A percentile compares a stretch with the other conserved stretches of the same genome.
These are phyloP conservation scores for Colletotrichum costaricense DNA, from an alignment of 2,329 filamentous ascomycete genomes.

Conservation along the genomic window DNA sequence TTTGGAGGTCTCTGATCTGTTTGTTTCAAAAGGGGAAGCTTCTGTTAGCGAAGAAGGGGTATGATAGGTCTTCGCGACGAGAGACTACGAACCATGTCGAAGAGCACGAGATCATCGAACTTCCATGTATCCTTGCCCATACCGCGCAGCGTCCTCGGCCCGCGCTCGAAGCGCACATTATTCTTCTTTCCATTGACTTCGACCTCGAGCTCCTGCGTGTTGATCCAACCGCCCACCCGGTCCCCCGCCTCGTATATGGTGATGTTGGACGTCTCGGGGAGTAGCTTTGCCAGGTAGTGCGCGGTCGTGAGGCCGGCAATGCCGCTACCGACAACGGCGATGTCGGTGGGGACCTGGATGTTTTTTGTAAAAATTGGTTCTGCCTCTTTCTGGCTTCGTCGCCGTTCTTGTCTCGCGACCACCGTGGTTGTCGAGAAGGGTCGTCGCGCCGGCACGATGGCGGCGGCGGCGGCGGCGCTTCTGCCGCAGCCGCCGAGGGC, in stretches of 20 bases:
- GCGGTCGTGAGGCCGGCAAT: conserved; percentile 85
- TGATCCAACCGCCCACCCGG: conserved; percentile 85
- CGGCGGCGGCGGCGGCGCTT: background rate
- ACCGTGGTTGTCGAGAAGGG: conserved; percentile 15
- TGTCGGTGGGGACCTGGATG: conserved; percentile 42
- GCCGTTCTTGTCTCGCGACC: background rate
- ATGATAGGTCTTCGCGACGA: conserved; percentile 37
- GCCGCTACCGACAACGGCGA: conserved; percentile 83
- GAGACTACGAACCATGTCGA: conserved; percentile 71
- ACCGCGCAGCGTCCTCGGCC: conserved; percentile 80
- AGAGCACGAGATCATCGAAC: conserved; percentile 74
- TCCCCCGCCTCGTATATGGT: conserved; percentile 82
- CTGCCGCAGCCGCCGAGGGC: conserved; percentile 6
- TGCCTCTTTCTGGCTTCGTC: background rate
- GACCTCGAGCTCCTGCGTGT: conserved; percentile 72
- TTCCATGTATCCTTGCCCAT: conserved; percentile 50
- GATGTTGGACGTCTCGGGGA: conserved; percentile 74
- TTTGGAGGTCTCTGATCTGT: conserved; percentile 24
- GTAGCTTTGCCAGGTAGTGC: conserved; percentile 78
- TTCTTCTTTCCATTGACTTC: conserved; percentile 64
- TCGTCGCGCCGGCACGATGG: conserved; percentile 2
- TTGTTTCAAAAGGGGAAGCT: background rate
- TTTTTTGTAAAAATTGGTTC: background rate
- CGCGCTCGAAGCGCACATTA: conserved; percentile 81
- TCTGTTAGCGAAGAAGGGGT: conserved; percentile 23